Evolutionary conservation across 768 basidiomycete species (phyloP).

Genomic region (Lactarius deliciosus): DNA sequence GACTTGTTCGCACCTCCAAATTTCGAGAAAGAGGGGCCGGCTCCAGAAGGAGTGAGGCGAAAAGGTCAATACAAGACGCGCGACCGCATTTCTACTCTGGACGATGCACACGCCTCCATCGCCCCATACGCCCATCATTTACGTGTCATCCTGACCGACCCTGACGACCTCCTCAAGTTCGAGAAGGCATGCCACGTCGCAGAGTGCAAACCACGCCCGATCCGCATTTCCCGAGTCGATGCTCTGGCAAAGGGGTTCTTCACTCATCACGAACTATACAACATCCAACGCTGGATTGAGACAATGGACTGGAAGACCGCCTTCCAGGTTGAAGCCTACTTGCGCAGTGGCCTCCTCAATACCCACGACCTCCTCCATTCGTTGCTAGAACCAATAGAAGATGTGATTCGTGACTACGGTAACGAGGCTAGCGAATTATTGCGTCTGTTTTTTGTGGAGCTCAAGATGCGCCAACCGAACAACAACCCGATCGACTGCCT

Average conservation of each 20-base stretch:
- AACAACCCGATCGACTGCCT: constrained; percentile 49
- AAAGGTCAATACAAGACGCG: constrained; percentile 45
- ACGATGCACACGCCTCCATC: constrained; percentile 55
- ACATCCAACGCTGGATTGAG: constrained; percentile 45
- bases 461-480: constrained; percentile 46
- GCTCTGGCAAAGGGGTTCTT: constrained; percentile 55
- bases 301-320: constrained; percentile 63
- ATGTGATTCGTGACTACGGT: constrained; percentile 39
- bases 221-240: constrained; percentile 42
- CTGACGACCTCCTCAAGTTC: constrained; percentile 52
- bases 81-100: constrained; percentile 56
- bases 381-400: constrained; percentile 46
- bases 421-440: constrained; percentile 48
- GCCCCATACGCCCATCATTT: constrained; percentile 74
- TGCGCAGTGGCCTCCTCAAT: constrained; percentile 63
- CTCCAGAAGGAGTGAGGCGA: constrained; percentile 43
- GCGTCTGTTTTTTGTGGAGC: constrained; percentile 50
- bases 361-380: constrained; percentile 51
- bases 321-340: constrained; percentile 73
- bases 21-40: constrained; percentile 54
- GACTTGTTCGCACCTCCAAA: constrained; percentile 49
- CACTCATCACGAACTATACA: constrained; percentile 44
- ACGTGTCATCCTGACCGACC: constrained; percentile 57
- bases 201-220: constrained; percentile 38
- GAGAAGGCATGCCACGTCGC: constrained; percentile 52